Conservation (phyloP, 129 eudicot species). For the Chrysanthemum lavandulifolium region DNA sequence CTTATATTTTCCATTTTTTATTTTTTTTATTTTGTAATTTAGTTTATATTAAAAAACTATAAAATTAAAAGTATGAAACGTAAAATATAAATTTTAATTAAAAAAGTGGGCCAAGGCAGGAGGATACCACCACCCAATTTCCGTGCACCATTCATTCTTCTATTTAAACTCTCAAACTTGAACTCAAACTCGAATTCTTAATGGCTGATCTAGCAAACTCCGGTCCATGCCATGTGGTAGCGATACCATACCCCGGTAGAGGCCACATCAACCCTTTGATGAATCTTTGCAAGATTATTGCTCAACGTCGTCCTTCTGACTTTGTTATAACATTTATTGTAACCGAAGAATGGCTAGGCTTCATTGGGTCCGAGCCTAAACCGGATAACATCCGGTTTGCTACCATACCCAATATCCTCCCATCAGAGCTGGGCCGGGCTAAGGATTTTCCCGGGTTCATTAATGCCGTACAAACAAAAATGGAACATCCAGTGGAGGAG, state of each 20-base stretch:
- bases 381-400: conserved; percentile 46
- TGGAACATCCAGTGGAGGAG: conserved; percentile 56
- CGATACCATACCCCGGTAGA: conserved; percentile 70
- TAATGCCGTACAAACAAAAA: conserved; percentile 39
- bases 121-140: too few species aligned
- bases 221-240: conserved; percentile 52
- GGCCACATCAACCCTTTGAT: conserved; percentile 77
- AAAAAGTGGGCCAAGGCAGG: too few species aligned
- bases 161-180: too few species aligned
- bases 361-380: conserved; percentile 44
- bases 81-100: too few species aligned
- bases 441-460: conserved; percentile 40
- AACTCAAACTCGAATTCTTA: too few species aligned
- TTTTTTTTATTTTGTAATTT: too few species aligned
- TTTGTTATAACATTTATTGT: conserved; percentile 49
- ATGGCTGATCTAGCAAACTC: background rate
- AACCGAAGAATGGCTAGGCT: conserved; percentile 74
- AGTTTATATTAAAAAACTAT: too few species aligned
- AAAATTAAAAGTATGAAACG: too few species aligned
- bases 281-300: conserved; percentile 57
- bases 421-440: conserved; percentile 57
- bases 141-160: too few species aligned
- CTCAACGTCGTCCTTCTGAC: conserved; percentile 16
- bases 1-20: too few species aligned
- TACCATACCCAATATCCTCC: conserved; percentile 63